phyloP scores from a whole-genome alignment of 257 asterid genomes.

The Galeopsis tetrahit region DNA sequence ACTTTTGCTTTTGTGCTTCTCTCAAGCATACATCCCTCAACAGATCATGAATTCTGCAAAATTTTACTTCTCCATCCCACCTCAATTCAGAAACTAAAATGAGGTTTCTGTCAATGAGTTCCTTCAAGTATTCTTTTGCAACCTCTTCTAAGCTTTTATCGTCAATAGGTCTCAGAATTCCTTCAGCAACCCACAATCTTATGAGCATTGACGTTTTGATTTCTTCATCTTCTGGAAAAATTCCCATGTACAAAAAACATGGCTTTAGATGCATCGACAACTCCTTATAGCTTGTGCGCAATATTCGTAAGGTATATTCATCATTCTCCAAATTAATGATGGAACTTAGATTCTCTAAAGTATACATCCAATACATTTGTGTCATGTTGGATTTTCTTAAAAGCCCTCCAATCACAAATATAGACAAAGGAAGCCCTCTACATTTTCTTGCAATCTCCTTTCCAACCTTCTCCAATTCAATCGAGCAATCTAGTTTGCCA shows the following conservation, averaged over 20 bases:
- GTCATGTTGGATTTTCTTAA: slow-evolving; percentile 14
- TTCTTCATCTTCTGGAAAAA: background rate
- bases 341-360: background rate
- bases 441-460: slow-evolving; percentile 16
- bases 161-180: background rate
- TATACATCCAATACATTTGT: background rate
- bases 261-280: background rate
- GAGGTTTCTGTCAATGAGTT: background rate
- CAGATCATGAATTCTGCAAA: slow-evolving; percentile 12
- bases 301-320: background rate
- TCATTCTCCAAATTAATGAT: background rate
- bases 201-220: background rate
- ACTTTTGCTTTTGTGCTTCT: background rate
- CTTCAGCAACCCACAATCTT: background rate
- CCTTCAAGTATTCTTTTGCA: background rate
- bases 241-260: background rate
- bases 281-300: background rate
- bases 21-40: background rate
- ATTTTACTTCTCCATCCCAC: background rate
- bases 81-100: background rate
- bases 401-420: slow-evolving; percentile 4
- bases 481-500: background rate
- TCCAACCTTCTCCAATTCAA: background rate
- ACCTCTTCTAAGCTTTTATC: background rate
- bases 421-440: slow-evolving; percentile 24